These are phyloP conservation scores for Vitis riparia DNA, from an alignment of 164 flowering plant genomes.

Conservation along the genomic window DNA sequence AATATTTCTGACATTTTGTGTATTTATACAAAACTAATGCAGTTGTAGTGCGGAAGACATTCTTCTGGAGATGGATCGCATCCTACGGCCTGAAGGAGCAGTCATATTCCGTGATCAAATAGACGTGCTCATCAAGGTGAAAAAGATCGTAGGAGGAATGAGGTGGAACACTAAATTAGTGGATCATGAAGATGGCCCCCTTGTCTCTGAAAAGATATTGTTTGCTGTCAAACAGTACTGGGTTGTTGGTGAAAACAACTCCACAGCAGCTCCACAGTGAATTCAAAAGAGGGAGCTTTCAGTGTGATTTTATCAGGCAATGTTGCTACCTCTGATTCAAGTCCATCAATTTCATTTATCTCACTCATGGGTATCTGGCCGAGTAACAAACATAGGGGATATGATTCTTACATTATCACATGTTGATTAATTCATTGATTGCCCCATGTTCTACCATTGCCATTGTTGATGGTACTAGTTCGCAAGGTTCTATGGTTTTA, in stretches of 20 bases:
- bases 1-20: neutral
- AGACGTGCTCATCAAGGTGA: conserved; percentile 41
- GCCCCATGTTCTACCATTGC: neutral
- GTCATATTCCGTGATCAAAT: conserved; percentile 47
- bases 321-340: neutral
- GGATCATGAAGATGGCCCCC: conserved; percentile 60
- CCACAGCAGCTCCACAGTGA: conserved; percentile 14
- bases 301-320: neutral
- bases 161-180: conserved; percentile 51
- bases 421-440: neutral
- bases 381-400: neutral
- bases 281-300: neutral
- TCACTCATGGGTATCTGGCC: neutral
- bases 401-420: neutral
- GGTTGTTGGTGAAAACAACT: conserved; percentile 38
- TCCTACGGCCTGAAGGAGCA: conserved; percentile 55
- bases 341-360: neutral
- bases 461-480: conserved; percentile 1
- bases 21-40: conserved; percentile 6
- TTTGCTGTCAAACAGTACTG: conserved; percentile 52
- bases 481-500: neutral
- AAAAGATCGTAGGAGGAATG: conserved; percentile 36
- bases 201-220: conserved; percentile 34
- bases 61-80: conserved; percentile 58
- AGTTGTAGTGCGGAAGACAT: conserved; percentile 46